Base-by-base conservation (phyloP, 2,329 filamentous ascomycete genomes). In the Lachnellula subtilissima region DNA sequence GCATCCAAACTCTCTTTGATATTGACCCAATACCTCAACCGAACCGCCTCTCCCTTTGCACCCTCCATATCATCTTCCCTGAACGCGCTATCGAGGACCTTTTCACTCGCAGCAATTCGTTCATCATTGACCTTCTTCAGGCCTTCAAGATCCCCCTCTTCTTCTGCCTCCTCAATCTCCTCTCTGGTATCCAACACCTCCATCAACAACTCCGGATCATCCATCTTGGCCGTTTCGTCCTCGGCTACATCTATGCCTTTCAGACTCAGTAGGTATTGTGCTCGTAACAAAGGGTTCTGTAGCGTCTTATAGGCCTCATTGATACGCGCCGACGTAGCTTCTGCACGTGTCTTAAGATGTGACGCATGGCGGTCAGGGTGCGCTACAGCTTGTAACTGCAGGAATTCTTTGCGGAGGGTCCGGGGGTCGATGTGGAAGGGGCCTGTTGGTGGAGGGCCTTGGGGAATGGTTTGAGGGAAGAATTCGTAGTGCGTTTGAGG, bases 291-390 rank as follows among this genome's bases (percentile, higher is more conserved):
- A 15, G 94, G 92, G 64, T 87, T 83, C 50, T 82, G 76, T 0
- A 99, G 81, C 2, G 92, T 96, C 67, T 84, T 87, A 79, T 95
- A 97, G 0, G 94, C 94, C 63, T 91, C 87, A 77, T 97, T 97
- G 71, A 97, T 92, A 25, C 83, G 81, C 7, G 90, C 83, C 9
- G 88, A 94, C n/a, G 86, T 77, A 0, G 85, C 88, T 71, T 95
- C 89, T 19, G 91, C 91, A 48, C 80, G 67, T 65, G 74, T 64
- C 74, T 86, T 78, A 71, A 78, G 67, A 70, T 77, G 42, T 63
- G 78, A 61, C 64, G 82, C 55, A 70, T 74, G 64, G 61, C 67
- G 61, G 71, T 94, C 89, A 0, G 89, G 89, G 72, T 94, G 89
- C 11, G 87, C 82, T 45, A 80, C 78, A 17, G 85, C 82, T 74